Conservation (phyloP, 345 rosid genomes). For the Eucalyptus cloeziana region DNA sequence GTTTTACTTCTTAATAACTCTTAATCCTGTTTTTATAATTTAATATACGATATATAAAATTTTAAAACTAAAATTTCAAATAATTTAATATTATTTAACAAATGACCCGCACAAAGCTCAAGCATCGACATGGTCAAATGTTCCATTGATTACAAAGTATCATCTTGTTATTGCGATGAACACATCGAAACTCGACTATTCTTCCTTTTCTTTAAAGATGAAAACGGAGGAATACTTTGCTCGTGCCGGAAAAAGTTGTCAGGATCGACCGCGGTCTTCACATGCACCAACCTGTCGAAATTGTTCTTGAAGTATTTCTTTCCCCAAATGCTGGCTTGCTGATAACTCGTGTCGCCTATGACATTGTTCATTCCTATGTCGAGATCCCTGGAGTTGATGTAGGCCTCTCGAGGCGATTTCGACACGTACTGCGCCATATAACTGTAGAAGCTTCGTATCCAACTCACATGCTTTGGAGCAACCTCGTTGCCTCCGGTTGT, state of each 20-base stretch:
- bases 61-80: neutral
- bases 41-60: neutral
- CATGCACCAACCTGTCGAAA: conserved; percentile 14
- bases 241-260: conserved; percentile 3
- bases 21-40: neutral
- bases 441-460: conserved; percentile 12
- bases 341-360: neutral
- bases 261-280: conserved; percentile 22
- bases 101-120: neutral
- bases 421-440: neutral
- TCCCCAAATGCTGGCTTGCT: conserved; percentile 24
- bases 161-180: neutral
- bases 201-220: neutral
- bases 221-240: neutral
- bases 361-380: neutral
- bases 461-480: neutral
- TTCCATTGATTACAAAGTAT: no score
- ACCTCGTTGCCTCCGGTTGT: neutral
- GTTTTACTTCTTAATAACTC: neutral
- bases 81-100: neutral
- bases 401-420: neutral
- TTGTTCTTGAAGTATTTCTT: neutral
- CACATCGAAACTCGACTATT: neutral
- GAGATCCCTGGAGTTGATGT: neutral
- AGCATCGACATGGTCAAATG: neutral